Percentiles rank a stretch among this genome's conserved stretches.
Conservation (phyloP, 2,329 filamentous ascomycete genomes). For the Aspergillus neotritici region DNA sequence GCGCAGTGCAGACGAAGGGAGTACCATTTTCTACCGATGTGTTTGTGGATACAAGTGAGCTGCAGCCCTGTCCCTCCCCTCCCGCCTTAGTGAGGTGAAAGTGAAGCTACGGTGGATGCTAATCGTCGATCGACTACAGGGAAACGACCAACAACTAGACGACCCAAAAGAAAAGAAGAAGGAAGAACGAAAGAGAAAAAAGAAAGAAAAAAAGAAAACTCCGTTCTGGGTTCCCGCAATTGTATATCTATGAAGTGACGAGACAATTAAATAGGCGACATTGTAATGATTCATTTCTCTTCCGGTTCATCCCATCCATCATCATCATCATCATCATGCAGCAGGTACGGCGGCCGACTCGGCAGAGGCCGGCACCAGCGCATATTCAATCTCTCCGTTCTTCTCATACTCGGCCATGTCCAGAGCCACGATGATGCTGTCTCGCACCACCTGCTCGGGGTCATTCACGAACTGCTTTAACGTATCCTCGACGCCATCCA, state of each 20-base stretch:
- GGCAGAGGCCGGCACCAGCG: slow-evolving; percentile 65
- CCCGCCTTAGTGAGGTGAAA: background rate
- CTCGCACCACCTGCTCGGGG: slow-evolving; percentile 84
- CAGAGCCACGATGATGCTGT: slow-evolving; percentile 89
- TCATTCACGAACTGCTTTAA: slow-evolving; percentile 81
- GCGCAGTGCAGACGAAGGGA: slow-evolving; percentile 89
- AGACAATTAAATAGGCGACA: slow-evolving; percentile 12
- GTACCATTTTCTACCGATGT: slow-evolving; percentile 84
- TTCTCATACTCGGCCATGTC: slow-evolving; percentile 98
- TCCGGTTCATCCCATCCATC: slow-evolving; percentile 3
- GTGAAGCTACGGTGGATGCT: slow-evolving; percentile 9
- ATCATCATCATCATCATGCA: slow-evolving; percentile 21
- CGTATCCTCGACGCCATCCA: slow-evolving; percentile 84
- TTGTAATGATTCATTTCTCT: slow-evolving; percentile 7
- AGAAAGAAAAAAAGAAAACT: slow-evolving; percentile 8
- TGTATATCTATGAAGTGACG: slow-evolving; percentile 23
- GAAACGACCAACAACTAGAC: slow-evolving; percentile 34
- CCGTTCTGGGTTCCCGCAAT: slow-evolving; percentile 12
- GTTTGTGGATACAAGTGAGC: slow-evolving; percentile 77
- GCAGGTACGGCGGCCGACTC: slow-evolving; percentile 23
- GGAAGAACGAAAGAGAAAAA: too few relatives aligned
- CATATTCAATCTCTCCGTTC: slow-evolving; percentile 83
- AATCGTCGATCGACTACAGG: slow-evolving; percentile 18
- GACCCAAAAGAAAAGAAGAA: background rate
- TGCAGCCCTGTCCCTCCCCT: background rate